Percentiles rank a stretch among this genome's conserved stretches.
phyloP scores from a whole-genome alignment of 2,329 filamentous ascomycete genomes.

The Gyromitra esculenta region DNA sequence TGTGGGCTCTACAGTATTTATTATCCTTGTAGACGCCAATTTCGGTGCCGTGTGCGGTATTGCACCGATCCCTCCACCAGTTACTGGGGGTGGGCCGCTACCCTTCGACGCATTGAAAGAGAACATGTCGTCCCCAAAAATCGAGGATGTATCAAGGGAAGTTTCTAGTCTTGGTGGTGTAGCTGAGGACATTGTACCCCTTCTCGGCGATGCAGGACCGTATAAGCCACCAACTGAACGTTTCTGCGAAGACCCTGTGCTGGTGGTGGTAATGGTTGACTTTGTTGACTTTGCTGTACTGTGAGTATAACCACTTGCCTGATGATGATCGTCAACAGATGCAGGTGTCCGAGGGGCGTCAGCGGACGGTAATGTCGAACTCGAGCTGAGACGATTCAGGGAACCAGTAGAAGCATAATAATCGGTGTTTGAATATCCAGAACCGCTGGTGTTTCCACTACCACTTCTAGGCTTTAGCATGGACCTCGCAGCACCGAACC shows the following conservation, averaged over 20 bases:
- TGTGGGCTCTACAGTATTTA: conserved; percentile 53
- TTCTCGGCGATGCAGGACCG: conserved; percentile 46
- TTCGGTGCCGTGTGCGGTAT: conserved; percentile 57
- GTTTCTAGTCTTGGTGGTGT: conserved; percentile 57
- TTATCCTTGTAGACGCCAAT: conserved; percentile 56
- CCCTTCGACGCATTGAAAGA: conserved; percentile 55
- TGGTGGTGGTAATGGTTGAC: conserved; percentile 51
- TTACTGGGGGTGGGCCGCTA: conserved; percentile 39
- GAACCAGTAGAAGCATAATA: conserved; percentile 55
- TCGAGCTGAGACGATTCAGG: conserved; percentile 55
- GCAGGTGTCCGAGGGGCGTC: conserved; percentile 55
- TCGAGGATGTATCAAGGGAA: conserved; percentile 56
- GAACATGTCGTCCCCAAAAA: conserved; percentile 58
- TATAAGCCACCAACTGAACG: conserved; percentile 54
- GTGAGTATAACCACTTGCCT: conserved; percentile 50
- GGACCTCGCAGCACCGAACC: conserved; percentile 51
- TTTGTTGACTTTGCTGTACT: conserved; percentile 52
- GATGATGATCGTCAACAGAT: conserved; percentile 51
- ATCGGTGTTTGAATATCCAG: conserved; percentile 52
- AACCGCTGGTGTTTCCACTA: conserved; percentile 53
- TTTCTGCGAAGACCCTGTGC: conserved; percentile 56
- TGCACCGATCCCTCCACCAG: conserved; percentile 55
- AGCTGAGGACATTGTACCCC: conserved; percentile 47
- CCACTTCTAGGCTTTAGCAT: conserved; percentile 53
- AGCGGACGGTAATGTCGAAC: conserved; percentile 55